Base-by-base conservation (phyloP, 2,329 filamentous ascomycete genomes). In the Aspergillus tanneri region DNA sequence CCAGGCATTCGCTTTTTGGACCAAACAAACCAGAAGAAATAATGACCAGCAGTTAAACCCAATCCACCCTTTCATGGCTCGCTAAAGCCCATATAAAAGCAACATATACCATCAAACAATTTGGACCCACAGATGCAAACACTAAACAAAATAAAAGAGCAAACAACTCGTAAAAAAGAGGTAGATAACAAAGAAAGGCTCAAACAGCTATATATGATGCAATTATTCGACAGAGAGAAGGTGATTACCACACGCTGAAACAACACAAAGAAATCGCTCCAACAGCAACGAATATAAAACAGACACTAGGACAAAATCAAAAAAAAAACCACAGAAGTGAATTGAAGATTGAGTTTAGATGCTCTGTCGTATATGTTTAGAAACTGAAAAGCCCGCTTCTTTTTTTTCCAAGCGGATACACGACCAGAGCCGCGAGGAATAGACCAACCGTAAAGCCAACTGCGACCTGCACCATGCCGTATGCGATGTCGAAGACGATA, bases 381-480 rank as follows among this genome's bases (percentile, higher is more conserved):
- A 77, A 76, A 59, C 72, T 76, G 57, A 77, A 77, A 35, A 77
- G 53, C 11, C 72, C 74, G 59, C 73, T 76, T 49, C 74, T 68
- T 61, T 72, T 71, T 61, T 77, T 77, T 16, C 74, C 73, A 46
- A 72, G 63, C 2, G 74, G 74, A 61, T 77, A 77, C 25, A 77
- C 69, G 25, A 77, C 67, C 54, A 77, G 58, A 25, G 73, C 72
- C 38, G 73, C 73, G 46, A 77, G 61, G 57, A 77, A 77, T 21
- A 77, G 55, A 3, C 74, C 74, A 5, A 76, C 73, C 0, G 74
- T 76, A 50, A 76, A 77, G n/a, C 72, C 74, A 41, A 77, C 72
- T 5, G 73, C 72, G 22, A 77, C 69, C 57, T 77, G 73, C 37
- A 77, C 65, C 73, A 77, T 77, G 10, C 73, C 72, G 55, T 72